Percentiles rank a stretch among this genome's conserved stretches.
Conservation (phyloP, 257 asterid genomes). For the Penstemon eatonii region DNA sequence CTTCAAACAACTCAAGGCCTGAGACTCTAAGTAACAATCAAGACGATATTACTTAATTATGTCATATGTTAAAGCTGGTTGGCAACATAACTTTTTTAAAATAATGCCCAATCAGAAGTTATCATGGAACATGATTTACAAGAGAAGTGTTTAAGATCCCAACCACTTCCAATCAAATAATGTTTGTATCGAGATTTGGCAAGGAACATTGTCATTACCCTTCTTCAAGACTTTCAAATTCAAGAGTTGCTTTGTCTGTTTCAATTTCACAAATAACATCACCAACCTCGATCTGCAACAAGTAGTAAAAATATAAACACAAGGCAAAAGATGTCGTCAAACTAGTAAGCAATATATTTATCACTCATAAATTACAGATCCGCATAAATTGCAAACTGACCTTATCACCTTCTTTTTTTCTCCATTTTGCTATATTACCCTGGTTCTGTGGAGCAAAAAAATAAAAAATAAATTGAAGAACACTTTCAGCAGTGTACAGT, state of each 20-base stretch:
- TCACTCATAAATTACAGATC: conserved; percentile 24
- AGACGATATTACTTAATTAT: conserved; percentile 3
- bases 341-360: conserved; percentile 12
- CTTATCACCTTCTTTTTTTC: conserved; percentile 96
- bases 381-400: conserved; percentile 39
- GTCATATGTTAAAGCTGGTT: conserved; percentile 14
- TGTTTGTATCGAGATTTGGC: conserved; percentile 7
- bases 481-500: conserved; percentile 29
- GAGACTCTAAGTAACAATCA: conserved; percentile 1
- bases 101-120: conserved; percentile 19
- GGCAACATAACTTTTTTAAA: background rate
- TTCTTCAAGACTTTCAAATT: conserved; percentile 97
- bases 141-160: conserved; percentile 17
- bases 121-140: conserved; percentile 2
- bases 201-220: conserved; percentile 58
- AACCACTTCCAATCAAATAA: conserved; percentile 27
- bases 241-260: conserved; percentile 97
- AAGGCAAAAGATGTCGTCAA: conserved; percentile 23
- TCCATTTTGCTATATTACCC: conserved; percentile 89
- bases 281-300: conserved; percentile 89
- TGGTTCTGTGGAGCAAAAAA: conserved; percentile 62
- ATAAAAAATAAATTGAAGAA: conserved; percentile 23
- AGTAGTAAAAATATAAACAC: conserved; percentile 22
- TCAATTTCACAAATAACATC: conserved; percentile 97
- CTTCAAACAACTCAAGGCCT: background rate